These are phyloP conservation scores for Nicotiana paniculata DNA, from an alignment of 257 asterid species.

Conservation along the genomic window DNA sequence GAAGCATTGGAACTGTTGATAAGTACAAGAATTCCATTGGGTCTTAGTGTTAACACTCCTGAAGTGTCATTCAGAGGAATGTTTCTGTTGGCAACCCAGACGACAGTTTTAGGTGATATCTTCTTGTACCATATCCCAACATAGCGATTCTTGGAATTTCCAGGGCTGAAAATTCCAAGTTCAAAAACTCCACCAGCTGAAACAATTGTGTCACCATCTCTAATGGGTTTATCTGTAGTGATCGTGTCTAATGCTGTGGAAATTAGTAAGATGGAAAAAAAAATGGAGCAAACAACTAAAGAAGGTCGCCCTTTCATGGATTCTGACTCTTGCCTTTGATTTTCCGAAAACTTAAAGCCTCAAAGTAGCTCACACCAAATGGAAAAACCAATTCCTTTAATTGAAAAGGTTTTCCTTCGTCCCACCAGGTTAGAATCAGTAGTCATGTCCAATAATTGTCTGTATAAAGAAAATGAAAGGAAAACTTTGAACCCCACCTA, in stretches of 20 bases:
- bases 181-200: background rate
- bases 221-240: background rate
- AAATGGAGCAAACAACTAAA: background rate
- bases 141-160: background rate
- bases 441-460: no score
- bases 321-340: background rate
- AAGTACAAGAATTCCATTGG: constrained; percentile 9
- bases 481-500: no score
- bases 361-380: no score
- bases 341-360: no score
- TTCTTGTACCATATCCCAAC: constrained; percentile 14
- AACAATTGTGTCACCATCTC: constrained; percentile 9
- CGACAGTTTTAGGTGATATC: background rate
- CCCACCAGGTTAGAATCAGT: no score
- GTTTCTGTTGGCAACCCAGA: constrained; percentile 11
- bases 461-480: no score
- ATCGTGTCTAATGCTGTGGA: background rate
- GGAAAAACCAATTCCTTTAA: no score
- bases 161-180: constrained; percentile 12
- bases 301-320: background rate
- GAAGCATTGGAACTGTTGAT: background rate
- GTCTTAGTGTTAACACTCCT: background rate
- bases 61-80: constrained; percentile 1
- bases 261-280: background rate
- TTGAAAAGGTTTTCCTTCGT: no score